Percentiles rank a stretch among this genome's conserved stretches.
Evolutionary conservation across 257 asterid species (phyloP).

Genomic region (Ajuga chamaepitys): DNA sequence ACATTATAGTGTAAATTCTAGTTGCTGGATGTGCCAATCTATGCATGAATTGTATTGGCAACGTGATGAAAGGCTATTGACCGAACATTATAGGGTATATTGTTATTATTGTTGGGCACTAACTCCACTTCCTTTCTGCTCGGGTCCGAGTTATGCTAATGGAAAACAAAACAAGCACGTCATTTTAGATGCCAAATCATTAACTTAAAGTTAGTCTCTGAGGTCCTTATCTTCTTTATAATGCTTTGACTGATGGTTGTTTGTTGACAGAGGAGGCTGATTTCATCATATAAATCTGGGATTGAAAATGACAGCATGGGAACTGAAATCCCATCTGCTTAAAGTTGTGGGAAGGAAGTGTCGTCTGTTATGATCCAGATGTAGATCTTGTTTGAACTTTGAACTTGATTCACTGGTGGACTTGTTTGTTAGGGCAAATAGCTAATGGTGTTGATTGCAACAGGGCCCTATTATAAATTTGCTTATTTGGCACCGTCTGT

Average conservation of each 20-base stretch:
- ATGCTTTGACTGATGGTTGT: too few species aligned
- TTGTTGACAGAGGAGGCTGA: slow-evolving; percentile 51
- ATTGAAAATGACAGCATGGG: slow-evolving; percentile 15
- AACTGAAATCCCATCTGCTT: slow-evolving; percentile 14
- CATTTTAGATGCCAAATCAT: neutral
- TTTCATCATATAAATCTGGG: slow-evolving; percentile 28
- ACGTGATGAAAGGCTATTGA: too few species aligned
- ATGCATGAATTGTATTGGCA: too few species aligned
- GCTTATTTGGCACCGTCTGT: too few species aligned
- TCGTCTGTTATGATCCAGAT: neutral
- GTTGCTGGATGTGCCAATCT: neutral
- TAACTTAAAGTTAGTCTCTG: neutral
- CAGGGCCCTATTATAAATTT: too few species aligned
- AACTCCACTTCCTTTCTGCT: too few species aligned
- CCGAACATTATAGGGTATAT: too few species aligned
- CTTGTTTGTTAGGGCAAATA: neutral
- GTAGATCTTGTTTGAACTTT: neutral
- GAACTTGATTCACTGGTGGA: neutral
- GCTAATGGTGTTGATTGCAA: neutral
- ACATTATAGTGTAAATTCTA: neutral
- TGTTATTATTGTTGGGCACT: too few species aligned
- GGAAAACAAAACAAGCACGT: neutral
- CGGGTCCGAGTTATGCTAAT: neutral
- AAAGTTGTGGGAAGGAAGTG: neutral
- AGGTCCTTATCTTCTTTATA: neutral